Percentiles rank a stretch among this genome's conserved stretches.
These are phyloP conservation scores for Aspergillus olivimuriae DNA, from an alignment of 495 filamentous ascomycete genomes.

Conservation along the genomic window DNA sequence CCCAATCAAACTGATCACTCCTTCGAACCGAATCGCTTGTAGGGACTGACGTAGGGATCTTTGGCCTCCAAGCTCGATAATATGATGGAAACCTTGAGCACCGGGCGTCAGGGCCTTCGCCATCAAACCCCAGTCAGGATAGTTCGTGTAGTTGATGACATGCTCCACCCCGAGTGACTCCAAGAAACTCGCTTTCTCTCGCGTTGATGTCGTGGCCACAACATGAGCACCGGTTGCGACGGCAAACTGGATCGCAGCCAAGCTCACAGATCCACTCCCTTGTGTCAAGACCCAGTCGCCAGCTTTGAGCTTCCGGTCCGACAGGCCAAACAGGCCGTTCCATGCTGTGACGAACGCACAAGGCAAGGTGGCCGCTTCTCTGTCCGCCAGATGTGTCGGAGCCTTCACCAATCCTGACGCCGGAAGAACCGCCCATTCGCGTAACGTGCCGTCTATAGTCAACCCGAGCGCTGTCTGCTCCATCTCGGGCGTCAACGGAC, in stretches of 20 bases:
- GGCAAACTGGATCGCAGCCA: conserved; percentile 47
- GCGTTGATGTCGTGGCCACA: conserved; percentile 33
- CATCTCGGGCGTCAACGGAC: conserved; percentile 29
- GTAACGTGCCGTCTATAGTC: conserved; percentile 51
- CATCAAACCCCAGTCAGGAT: conserved; percentile 52
- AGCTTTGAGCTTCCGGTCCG: conserved; percentile 34
- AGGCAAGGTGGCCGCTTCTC: conserved; percentile 49
- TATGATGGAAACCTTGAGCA: conserved; percentile 48
- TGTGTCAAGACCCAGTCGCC: conserved; percentile 57
- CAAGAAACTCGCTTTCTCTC: conserved; percentile 25
- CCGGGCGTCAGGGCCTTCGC: conserved; percentile 46
- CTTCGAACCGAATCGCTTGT: conserved; percentile 29
- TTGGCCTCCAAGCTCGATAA: conserved; percentile 49
- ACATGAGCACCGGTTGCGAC: conserved; percentile 29
- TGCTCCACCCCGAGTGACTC: conserved; percentile 33
- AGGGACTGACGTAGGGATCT: conserved; percentile 23
- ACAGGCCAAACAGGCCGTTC: conserved; percentile 35
- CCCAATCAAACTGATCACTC: conserved; percentile 39
- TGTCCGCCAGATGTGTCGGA: conserved; percentile 44
- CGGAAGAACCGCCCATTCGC: conserved; percentile 51
- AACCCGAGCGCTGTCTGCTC: conserved; percentile 51
- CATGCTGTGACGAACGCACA: conserved; percentile 37
- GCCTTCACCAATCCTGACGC: conserved; percentile 51
- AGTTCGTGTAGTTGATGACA: conserved; percentile 54
- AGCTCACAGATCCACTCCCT: conserved; percentile 60